Conservation (phyloP, 2,329 filamentous ascomycete species). For the Ascochyta fabae region DNA sequence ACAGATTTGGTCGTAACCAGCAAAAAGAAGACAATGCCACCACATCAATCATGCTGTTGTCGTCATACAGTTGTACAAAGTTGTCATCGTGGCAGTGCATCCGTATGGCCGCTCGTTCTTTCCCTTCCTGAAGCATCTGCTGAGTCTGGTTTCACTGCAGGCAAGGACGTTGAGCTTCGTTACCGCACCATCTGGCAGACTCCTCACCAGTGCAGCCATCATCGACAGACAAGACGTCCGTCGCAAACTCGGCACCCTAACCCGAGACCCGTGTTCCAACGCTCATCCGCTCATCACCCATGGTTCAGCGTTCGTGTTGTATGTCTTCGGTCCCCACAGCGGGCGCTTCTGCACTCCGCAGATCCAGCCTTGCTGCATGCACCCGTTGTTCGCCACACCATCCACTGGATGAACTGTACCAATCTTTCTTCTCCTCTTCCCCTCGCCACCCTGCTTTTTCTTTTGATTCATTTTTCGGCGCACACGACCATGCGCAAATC, state of each 20-base stretch:
- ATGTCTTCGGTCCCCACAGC: slow-evolving; percentile 7
- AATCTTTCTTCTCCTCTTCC: background rate
- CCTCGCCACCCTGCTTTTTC: background rate
- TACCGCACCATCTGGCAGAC: background rate
- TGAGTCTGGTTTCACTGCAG: background rate
- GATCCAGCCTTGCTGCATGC: slow-evolving; percentile 12
- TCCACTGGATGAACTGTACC: background rate
- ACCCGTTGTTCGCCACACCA: slow-evolving; percentile 12
- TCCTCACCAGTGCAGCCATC: background rate
- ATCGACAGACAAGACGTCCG: background rate
- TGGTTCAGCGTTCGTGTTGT: slow-evolving; percentile 8
- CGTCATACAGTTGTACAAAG: slow-evolving; percentile 17
- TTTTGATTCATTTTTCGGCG: background rate
- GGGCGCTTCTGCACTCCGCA: slow-evolving; percentile 14
- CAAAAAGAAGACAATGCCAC: slow-evolving; percentile 14
- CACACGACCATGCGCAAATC: background rate
- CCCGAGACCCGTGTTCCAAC: slow-evolving; percentile 1
- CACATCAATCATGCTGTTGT: slow-evolving; percentile 16
- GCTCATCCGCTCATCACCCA: slow-evolving; percentile 6
- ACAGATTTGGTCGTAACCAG: slow-evolving; percentile 10
- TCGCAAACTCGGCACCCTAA: background rate
- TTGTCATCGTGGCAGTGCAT: slow-evolving; percentile 10
- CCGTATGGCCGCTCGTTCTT: slow-evolving; percentile 10
- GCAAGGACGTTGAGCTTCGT: background rate
- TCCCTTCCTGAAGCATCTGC: background rate